phyloP scores from a whole-genome alignment of 192 early-diverging fungal genomes.

The Haplosporangium gracile region DNA sequence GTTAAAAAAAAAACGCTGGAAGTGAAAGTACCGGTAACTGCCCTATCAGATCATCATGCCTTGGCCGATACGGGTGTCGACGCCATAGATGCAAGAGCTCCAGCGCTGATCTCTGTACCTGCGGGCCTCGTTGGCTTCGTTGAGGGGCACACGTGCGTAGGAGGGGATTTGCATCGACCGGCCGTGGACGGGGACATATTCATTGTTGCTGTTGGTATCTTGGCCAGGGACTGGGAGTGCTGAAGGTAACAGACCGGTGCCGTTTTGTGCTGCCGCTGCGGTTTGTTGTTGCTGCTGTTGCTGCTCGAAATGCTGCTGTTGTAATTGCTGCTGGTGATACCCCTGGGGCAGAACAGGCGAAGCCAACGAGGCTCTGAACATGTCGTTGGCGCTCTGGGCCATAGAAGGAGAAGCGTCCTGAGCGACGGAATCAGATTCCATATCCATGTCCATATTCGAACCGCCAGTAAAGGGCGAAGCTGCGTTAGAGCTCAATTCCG shows the following conservation, averaged over 20 bases:
- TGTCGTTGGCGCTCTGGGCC: constrained; percentile 28
- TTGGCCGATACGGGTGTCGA: constrained; percentile 46
- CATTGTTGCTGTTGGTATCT: not conserved
- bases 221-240: constrained; percentile 38
- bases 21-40: not conserved
- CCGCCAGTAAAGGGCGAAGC: constrained; percentile 8
- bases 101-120: constrained; percentile 52
- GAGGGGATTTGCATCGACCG: constrained; percentile 55
- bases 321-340: not conserved
- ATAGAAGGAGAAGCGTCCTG: constrained; percentile 16
- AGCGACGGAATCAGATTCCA: constrained; percentile 12
- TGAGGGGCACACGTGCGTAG: constrained; percentile 45
- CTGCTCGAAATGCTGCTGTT: not conserved
- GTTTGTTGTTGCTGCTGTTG: not conserved
- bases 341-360: not conserved
- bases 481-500: constrained; percentile 17
- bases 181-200: constrained; percentile 48
- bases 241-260: constrained; percentile 24
- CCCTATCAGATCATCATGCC: constrained; percentile 50
- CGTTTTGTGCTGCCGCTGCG: not conserved
- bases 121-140: constrained; percentile 37
- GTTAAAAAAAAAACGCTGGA: not conserved
- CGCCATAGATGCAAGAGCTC: constrained; percentile 53
- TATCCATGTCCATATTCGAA: constrained; percentile 38
- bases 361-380: not conserved